Evolutionary conservation across 441 rosid species (phyloP).

Genomic region (Euphorbia schlechtendalii): DNA sequence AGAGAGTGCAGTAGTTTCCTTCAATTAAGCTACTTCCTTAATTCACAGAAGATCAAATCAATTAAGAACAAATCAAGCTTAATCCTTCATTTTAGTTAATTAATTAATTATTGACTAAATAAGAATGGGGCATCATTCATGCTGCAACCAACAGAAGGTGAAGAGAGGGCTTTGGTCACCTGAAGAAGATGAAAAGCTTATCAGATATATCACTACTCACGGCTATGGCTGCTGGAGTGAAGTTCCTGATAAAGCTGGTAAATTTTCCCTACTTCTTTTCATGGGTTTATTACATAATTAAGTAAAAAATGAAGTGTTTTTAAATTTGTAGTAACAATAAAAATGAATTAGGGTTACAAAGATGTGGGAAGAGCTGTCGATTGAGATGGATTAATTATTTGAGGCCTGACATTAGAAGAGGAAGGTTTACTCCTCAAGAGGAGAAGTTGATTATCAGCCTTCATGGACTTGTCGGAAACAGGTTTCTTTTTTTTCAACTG

Average conservation of each 20-base stretch:
- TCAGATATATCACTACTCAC: slow-evolving; percentile 85
- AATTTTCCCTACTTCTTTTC: too few species aligned
- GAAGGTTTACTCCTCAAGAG: slow-evolving; percentile 93
- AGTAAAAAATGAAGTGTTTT: neutral
- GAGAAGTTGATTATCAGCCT: slow-evolving; percentile 98
- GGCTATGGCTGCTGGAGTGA: slow-evolving; percentile 99
- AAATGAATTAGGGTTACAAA: slow-evolving; percentile 59
- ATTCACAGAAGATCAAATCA: neutral
- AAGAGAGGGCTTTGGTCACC: slow-evolving; percentile 99
- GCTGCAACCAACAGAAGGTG: slow-evolving; percentile 97
- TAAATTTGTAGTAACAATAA: neutral
- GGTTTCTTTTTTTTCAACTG: slow-evolving; percentile 33
- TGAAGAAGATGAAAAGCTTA: slow-evolving; percentile 99
- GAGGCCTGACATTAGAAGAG: slow-evolving; percentile 97
- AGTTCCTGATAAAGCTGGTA: slow-evolving; percentile 98
- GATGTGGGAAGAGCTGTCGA: slow-evolving; percentile 98
- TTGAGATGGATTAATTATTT: slow-evolving; percentile 97
- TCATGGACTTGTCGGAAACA: slow-evolving; percentile 97
- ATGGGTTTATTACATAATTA: too few species aligned
- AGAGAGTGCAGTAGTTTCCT: slow-evolving; percentile 14
- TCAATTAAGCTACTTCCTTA: neutral
- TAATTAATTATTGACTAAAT: neutral
- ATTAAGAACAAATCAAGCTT: too few species aligned
- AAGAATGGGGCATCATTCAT: slow-evolving; percentile 83
- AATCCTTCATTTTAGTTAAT: neutral